Evolutionary conservation across 2,329 filamentous ascomycete genomes (phyloP).

Genomic region (Furcasterigmium furcatum): DNA sequence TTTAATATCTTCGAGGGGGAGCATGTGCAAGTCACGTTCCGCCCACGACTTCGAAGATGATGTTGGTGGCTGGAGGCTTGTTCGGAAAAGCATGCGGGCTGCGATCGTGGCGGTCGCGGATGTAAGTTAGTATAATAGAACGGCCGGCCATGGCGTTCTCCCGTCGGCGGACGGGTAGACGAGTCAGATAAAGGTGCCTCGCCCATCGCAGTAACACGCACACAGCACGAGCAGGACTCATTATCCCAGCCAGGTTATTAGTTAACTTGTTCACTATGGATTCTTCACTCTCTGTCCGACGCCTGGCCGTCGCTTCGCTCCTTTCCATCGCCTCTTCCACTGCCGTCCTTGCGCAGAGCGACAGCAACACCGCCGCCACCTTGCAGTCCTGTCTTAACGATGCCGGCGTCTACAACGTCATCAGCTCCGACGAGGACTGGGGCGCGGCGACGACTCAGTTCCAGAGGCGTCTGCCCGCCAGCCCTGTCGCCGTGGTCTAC

Average conservation of each 20-base stretch:
- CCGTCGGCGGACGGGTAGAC: not conserved
- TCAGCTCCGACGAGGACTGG: slow-evolving; percentile 11
- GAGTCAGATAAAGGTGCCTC: too few species aligned
- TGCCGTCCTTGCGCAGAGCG: slow-evolving; percentile 7
- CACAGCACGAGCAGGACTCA: not conserved
- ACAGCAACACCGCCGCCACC: slow-evolving; percentile 4
- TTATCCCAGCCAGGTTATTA: slow-evolving; percentile 2
- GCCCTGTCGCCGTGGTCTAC: slow-evolving; percentile 11
- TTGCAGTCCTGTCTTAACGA: slow-evolving; percentile 10
- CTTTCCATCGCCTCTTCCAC: slow-evolving; percentile 7
- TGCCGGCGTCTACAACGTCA: slow-evolving; percentile 10
- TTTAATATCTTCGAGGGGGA: not conserved
- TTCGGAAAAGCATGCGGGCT: not conserved
- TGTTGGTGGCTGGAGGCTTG: not conserved
- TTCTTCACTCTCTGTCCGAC: slow-evolving; percentile 9
- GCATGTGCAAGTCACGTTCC: not conserved
- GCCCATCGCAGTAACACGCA: too few species aligned
- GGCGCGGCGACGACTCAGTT: slow-evolving; percentile 8
- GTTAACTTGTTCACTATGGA: too few species aligned
- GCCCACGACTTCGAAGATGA: not conserved
- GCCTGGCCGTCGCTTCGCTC: slow-evolving; percentile 12
- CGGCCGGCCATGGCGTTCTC: not conserved
- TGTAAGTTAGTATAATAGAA: not conserved
- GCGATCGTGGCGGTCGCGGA: not conserved
- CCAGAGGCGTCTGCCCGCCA: slow-evolving; percentile 11